A percentile compares a stretch with the other conserved stretches of the same genome.
These are phyloP conservation scores for Meredithiella fracta DNA, from an alignment of 2,329 filamentous ascomycete genomes.

Conservation along the genomic window DNA sequence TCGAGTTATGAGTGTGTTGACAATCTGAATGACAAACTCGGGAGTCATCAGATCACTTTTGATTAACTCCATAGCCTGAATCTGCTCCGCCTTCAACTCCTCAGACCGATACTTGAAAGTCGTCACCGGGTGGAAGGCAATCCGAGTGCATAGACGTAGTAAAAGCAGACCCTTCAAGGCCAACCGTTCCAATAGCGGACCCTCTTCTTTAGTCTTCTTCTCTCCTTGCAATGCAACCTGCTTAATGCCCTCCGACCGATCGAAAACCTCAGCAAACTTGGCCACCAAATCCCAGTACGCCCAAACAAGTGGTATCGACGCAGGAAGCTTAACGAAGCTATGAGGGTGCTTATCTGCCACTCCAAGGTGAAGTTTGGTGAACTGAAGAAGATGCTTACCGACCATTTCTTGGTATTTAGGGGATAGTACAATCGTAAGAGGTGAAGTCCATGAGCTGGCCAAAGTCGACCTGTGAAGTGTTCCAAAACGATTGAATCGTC, in stretches of 20 bases:
- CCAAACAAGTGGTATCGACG: constrained; percentile 58
- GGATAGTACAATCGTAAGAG: constrained; percentile 36
- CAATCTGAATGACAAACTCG: constrained; percentile 62
- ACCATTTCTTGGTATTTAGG: constrained; percentile 44
- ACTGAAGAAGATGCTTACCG: constrained; percentile 77
- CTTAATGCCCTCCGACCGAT: constrained; percentile 40
- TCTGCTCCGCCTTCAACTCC: constrained; percentile 61
- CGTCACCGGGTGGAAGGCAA: constrained; percentile 65
- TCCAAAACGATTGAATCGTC: constrained; percentile 67
- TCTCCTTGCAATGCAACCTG: constrained; percentile 24
- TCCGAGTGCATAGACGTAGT: constrained; percentile 65
- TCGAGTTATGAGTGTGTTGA: constrained; percentile 68
- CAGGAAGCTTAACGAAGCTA: constrained; percentile 67
- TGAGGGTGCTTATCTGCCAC: constrained; percentile 68
- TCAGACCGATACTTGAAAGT: constrained; percentile 70
- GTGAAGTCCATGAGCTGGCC: constrained; percentile 55
- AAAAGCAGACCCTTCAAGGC: constrained; percentile 71
- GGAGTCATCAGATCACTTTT: constrained; percentile 60
- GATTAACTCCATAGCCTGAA: constrained; percentile 49
- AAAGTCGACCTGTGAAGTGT: constrained; percentile 58
- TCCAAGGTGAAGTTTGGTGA: constrained; percentile 79
- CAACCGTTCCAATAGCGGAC: constrained; percentile 57
- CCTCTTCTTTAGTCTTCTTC: constrained; percentile 36
- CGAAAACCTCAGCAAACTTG: constrained; percentile 59
- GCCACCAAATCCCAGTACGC: constrained; percentile 76